Base-by-base conservation (phyloP, 352 stramenopile species). In the Globisporangium paddicum region DNA sequence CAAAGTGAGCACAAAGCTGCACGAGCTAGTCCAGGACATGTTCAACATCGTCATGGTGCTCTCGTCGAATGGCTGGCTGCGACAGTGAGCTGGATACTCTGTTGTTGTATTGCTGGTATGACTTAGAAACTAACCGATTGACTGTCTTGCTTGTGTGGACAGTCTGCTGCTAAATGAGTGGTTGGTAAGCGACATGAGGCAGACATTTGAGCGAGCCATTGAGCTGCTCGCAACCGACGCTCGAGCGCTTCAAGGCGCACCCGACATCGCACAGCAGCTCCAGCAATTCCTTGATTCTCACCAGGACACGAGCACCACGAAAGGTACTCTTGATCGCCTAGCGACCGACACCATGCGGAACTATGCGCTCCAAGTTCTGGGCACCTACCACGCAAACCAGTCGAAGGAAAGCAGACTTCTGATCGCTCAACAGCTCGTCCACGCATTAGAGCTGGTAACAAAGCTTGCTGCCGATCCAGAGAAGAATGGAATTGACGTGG, bases 111-210 rank as follows among this genome's bases (percentile, higher is more conserved):
- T 3, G 5, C 13, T 21, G 16, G 5, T 32, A 32, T 32, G 28
- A 32, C 28, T 6, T 32, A 6, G 28, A 32, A 4, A 34, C 5
- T 52, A 52, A 21, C 30, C 21, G 14, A 11, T 18, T 4, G 2
- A 58, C 34, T 58, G 52, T n/a, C 21, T 37, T 60, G 26, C 18
- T 19, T 44, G 40, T 51, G 35, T 48, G 21, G 16, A 37, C 23
- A 66, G 60, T 38, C 48, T 77, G 21, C 34, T 78, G 23, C 35
- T 62, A 13, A 47, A 66, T 18, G 70, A 73, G 30, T 73, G 54
- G 58, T 58, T 64, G 21, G 67, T 65, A 23, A 21, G 4, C 1
- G 67, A 73, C 11, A n/a, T 74, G 2, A 41, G 53, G 5, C 35
- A n/a, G 10, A 47, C 73, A 10, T 5, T 60, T 6, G 21, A 41